Base-by-base conservation (phyloP, 176 grass and related monocot genomes). In the Aegilops sharonensis region DNA sequence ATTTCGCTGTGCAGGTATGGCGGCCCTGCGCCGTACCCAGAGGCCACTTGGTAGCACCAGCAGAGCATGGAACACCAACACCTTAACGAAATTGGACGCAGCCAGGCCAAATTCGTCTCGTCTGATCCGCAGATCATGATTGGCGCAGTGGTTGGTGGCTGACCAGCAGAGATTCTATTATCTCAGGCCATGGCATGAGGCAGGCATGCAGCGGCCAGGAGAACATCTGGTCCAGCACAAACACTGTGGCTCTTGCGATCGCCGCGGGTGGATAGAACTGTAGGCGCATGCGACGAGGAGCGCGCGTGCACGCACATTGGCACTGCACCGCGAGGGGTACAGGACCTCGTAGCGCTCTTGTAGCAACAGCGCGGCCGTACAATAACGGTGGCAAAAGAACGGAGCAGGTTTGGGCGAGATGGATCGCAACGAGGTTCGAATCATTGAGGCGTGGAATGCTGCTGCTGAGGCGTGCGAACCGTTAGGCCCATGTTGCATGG, bases 91-190 rank as follows among this genome's bases (percentile, higher is more conserved):
- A 71, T 30, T 8, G 30, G 29, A 14, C 3, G 5, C 43, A n/a
- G 68, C 84, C 80, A 83, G 60, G 23, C 39, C 5, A 31, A 11
- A 10, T 54, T 52, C 42, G 3, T 36, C 39, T 57, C 47, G 9
- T 13, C 57, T 47, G 60, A 86, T 74, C 65, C 4, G 32, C 57
- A 15, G 54, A 71, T 15, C 32, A 88, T 77, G 75, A 76, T 88
- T 63, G 47, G 3, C 18, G 21, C 4, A 76, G 81, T 1, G 77
- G 85, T 88, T 81, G 89, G 85, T 79, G 81, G 85, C 48, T 88
- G 85, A 63, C 75, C 25, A 50, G 60, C 36, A 14, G 29, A 65
- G 77, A 84, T 67, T 91, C 21, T 70, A 23, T 75, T 87, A 27
- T 32, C 13, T 59, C 60, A 36, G 13, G 68, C 17, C 18, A 40